phyloP scores from a whole-genome alignment of 169 alveolate genomes.

The Eimeria mitis region DNA sequence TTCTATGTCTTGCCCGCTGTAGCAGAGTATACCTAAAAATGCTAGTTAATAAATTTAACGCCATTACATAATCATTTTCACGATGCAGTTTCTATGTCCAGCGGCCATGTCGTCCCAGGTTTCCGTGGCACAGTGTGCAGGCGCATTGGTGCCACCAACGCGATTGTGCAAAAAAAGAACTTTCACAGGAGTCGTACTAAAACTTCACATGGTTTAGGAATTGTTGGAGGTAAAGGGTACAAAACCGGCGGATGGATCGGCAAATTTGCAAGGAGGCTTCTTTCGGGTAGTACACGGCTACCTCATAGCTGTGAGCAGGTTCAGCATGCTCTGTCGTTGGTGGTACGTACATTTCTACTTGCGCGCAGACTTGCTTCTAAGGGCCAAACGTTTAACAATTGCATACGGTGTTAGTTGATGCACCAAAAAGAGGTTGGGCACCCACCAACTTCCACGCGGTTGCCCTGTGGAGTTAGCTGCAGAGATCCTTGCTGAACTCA shows the following conservation, averaged over 20 bases:
- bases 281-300: not conserved
- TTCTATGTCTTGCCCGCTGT: not conserved
- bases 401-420: not conserved
- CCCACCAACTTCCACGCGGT: too few species aligned
- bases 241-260: not conserved
- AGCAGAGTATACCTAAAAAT: not conserved
- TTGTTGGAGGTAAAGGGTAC: not conserved
- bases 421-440: not conserved
- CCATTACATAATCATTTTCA: not conserved
- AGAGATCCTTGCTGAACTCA: too few species aligned
- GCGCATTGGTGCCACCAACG: not conserved
- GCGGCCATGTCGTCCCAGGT: not conserved
- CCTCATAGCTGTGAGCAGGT: not conserved
- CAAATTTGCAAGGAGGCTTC: not conserved
- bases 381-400: not conserved
- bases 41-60: not conserved
- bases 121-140: not conserved
- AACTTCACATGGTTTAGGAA: not conserved
- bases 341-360: not conserved
- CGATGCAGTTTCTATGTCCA: not conserved
- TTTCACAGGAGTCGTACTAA: not conserved
- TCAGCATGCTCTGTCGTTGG: not conserved
- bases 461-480: too few species aligned
- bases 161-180: not conserved
- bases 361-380: not conserved